Evolutionary conservation across 1,284 basidiomycete genomes (phyloP).

Genomic region (Apiotrichum brassicae): DNA sequence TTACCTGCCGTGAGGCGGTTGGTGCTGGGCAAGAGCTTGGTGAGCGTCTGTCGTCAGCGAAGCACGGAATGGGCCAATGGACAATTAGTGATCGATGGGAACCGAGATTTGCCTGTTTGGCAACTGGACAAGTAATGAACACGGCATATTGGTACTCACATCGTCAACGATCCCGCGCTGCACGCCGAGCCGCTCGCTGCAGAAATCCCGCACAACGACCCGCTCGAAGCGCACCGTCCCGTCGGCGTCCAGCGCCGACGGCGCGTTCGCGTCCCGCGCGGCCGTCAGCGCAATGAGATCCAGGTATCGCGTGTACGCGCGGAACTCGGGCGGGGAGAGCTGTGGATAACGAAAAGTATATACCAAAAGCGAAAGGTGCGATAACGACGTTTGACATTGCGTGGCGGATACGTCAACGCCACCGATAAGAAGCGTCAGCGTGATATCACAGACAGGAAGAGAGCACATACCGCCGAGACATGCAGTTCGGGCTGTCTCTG

Average conservation of each 20-base stretch:
- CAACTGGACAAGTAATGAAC: too few relatives aligned
- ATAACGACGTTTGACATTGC: too few relatives aligned
- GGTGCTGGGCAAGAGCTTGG: neutral
- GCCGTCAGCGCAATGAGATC: slow-evolving; percentile 17
- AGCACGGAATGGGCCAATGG: too few relatives aligned
- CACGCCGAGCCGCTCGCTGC: slow-evolving; percentile 10
- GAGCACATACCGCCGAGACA: neutral
- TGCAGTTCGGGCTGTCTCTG: slow-evolving; percentile 3
- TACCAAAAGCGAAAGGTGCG: too few relatives aligned
- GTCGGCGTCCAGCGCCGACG: slow-evolving; percentile 10
- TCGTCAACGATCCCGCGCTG: slow-evolving; percentile 13
- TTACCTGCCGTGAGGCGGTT: slow-evolving; percentile 12
- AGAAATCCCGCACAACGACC: slow-evolving; percentile 8
- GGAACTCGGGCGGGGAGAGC: slow-evolving; percentile 21
- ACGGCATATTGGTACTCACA: too few relatives aligned
- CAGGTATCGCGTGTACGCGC: slow-evolving; percentile 19
- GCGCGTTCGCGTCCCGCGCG: slow-evolving; percentile 1
- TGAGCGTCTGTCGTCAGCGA: slow-evolving; percentile 9
- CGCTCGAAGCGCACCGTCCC: slow-evolving; percentile 16
- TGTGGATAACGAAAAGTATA: neutral
- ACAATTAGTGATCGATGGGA: too few relatives aligned
- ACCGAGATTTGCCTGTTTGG: too few relatives aligned
- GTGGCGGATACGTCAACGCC: neutral
- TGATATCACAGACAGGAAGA: too few relatives aligned
- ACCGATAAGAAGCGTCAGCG: too few relatives aligned